phyloP scores from a whole-genome alignment of 2,329 filamentous ascomycete genomes.

The Colletotrichum sp. region DNA sequence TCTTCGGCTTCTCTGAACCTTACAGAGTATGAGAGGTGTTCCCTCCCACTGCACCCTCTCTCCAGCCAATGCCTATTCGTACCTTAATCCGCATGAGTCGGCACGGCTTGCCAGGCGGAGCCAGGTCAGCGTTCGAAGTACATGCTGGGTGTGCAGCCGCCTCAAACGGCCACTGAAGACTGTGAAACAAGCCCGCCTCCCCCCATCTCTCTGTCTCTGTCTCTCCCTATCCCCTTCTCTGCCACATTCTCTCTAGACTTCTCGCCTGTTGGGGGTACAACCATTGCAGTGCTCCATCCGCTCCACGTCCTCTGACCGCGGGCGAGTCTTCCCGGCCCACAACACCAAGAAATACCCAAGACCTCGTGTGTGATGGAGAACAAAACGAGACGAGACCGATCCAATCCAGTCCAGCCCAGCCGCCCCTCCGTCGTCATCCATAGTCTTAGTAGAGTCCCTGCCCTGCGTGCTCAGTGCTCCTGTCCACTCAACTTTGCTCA shows the following conservation, averaged over 20 bases:
- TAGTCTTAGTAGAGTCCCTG: not conserved
- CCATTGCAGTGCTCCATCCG: not conserved
- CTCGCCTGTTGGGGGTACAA: not conserved
- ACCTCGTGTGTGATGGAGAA: not conserved
- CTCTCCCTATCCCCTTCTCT: not conserved
- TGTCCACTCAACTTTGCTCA: conserved; percentile 14
- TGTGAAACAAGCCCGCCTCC: conserved; percentile 12
- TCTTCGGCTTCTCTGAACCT: conserved; percentile 5
- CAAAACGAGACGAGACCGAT: not conserved
- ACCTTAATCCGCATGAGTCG: not conserved
- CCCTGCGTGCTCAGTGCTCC: not conserved
- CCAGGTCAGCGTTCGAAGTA: not conserved
- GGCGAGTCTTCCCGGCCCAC: conserved; percentile 14
- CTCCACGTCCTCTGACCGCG: not conserved
- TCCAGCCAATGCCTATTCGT: not conserved
- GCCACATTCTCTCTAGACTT: not conserved
- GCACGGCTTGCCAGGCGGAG: not conserved
- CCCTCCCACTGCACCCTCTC: not conserved
- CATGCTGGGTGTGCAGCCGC: conserved; percentile 17
- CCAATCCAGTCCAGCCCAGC: not conserved
- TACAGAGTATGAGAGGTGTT: not conserved
- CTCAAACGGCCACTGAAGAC: conserved; percentile 17
- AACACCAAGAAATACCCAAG: not conserved
- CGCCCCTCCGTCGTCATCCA: not conserved
- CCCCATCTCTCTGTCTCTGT: not conserved